Conservation (phyloP, 192 early-diverging fungal species). For the Coemansia sp. region DNA sequence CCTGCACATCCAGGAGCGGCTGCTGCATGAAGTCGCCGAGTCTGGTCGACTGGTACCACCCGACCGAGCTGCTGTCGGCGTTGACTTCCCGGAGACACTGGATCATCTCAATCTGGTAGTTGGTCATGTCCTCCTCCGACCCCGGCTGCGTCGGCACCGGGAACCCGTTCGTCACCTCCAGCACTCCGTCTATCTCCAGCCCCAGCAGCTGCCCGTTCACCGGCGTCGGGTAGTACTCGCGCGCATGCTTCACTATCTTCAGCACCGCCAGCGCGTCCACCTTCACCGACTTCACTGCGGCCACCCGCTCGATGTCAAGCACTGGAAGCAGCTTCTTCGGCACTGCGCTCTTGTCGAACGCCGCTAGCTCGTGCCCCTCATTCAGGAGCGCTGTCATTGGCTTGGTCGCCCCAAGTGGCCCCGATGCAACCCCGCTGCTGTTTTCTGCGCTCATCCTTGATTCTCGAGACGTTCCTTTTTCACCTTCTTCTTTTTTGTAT, state of each 20-base stretch:
- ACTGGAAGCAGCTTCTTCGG: constrained; percentile 42
- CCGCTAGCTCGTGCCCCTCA: constrained; percentile 26
- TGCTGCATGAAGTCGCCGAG: constrained; percentile 89
- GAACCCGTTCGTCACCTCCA: constrained; percentile 93
- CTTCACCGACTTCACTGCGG: constrained; percentile 64
- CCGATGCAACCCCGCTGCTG: constrained; percentile 5
- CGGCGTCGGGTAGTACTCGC: constrained; percentile 73
- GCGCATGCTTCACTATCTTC: constrained; percentile 97
- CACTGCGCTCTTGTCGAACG: constrained; percentile 38
- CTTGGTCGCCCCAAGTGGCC: constrained; percentile 31
- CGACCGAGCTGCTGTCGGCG: constrained; percentile 95
- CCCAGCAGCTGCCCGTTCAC: constrained; percentile 95
- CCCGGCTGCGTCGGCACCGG: constrained; percentile 71
- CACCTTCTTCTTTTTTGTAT: constrained; percentile 18
- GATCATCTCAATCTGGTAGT: constrained; percentile 96
- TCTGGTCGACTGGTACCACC: constrained; percentile 94
- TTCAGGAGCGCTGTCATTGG: constrained; percentile 52
- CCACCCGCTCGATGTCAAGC: constrained; percentile 63
- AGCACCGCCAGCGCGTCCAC: constrained; percentile 84
- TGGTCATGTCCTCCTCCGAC: constrained; percentile 63
- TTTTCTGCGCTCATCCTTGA: constrained; percentile 13
- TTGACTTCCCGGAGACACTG: constrained; percentile 90
- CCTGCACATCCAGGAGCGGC: constrained; percentile 87
- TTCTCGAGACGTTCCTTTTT: constrained; percentile 1
- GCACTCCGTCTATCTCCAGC: constrained; percentile 84